A percentile compares a stretch with the other conserved stretches of the same genome.
These are phyloP conservation scores for Oidiodendron maius DNA, from an alignment of 495 filamentous ascomycete genomes.

Conservation along the genomic window DNA sequence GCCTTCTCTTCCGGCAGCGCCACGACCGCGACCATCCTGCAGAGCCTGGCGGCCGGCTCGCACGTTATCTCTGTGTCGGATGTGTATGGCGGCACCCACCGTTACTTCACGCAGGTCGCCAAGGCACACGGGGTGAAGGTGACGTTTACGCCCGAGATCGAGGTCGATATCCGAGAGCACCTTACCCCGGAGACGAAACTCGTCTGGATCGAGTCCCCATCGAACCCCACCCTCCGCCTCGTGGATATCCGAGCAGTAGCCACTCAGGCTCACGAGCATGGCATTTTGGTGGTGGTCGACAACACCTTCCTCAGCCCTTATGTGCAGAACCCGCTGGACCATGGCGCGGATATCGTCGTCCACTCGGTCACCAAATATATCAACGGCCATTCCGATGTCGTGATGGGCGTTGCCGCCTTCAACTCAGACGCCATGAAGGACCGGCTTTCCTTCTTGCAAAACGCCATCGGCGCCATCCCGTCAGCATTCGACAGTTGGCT, in stretches of 20 bases:
- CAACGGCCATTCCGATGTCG: slow-evolving; percentile 95
- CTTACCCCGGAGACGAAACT: slow-evolving; percentile 89
- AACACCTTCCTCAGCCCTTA: slow-evolving; percentile 98
- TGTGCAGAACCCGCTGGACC: slow-evolving; percentile 89
- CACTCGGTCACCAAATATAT: slow-evolving; percentile 99
- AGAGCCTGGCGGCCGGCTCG: slow-evolving; percentile 84
- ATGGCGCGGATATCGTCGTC: slow-evolving; percentile 96
- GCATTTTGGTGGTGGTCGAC: slow-evolving; percentile 92
- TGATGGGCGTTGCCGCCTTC: slow-evolving; percentile 97
- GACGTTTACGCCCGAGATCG: slow-evolving; percentile 87
- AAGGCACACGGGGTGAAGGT: slow-evolving; percentile 90
- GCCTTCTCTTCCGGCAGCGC: slow-evolving; percentile 95
- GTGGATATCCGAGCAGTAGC: slow-evolving; percentile 88
- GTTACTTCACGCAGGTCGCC: slow-evolving; percentile 98
- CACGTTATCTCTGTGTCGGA: slow-evolving; percentile 96
- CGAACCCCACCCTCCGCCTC: slow-evolving; percentile 86
- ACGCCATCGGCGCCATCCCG: slow-evolving; percentile 93
- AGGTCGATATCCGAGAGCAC: slow-evolving; percentile 74
- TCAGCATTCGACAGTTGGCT: slow-evolving; percentile 96
- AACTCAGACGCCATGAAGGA: slow-evolving; percentile 74
- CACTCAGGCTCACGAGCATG: slow-evolving; percentile 74
- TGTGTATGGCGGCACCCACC: slow-evolving; percentile 94
- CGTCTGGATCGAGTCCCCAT: slow-evolving; percentile 94
- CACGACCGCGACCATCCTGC: slow-evolving; percentile 86
- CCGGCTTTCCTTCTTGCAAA: slow-evolving; percentile 85